Evolutionary conservation across 1,284 basidiomycete species (phyloP).

Genomic region (Melampsora americana): DNA sequence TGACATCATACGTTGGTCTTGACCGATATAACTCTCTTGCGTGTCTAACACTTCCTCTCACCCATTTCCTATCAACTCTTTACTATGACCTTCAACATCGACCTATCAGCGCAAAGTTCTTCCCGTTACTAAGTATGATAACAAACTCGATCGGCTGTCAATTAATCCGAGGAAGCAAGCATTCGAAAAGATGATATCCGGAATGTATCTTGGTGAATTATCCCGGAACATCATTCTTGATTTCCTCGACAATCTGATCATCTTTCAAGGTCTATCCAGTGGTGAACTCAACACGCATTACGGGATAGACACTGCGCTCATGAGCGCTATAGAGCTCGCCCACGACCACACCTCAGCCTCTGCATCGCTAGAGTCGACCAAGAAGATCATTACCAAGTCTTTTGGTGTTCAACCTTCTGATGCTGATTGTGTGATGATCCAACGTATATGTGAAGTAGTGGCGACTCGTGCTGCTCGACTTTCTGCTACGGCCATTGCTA

Average conservation of each 20-base stretch:
- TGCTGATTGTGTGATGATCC: conserved; percentile 67
- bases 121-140: conserved; percentile 88
- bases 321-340: conserved; percentile 73
- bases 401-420: conserved; percentile 62
- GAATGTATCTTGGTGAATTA: conserved; percentile 95
- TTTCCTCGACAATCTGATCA: conserved; percentile 68
- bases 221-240: conserved; percentile 78
- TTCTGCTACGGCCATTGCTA: conserved; percentile 81
- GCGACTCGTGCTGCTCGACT: conserved; percentile 76
- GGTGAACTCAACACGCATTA: conserved; percentile 77
- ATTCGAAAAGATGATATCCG: conserved; percentile 97
- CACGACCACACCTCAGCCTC: conserved; percentile 10
- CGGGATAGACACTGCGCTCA: conserved; percentile 85
- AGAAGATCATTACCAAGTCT: conserved; percentile 63
- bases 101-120: conserved; percentile 68
- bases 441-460: conserved; percentile 73
- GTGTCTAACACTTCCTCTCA: not conserved
- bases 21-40: conserved; percentile 12
- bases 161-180: conserved; percentile 92
- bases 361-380: conserved; percentile 53
- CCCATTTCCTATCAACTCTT: too few species aligned
- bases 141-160: conserved; percentile 82
- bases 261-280: conserved; percentile 78
- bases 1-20: conserved; percentile 4
- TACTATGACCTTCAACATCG: not conserved